These are phyloP conservation scores for Scedosporium aurantiacum DNA, from an alignment of 2,329 filamentous ascomycete genomes.

Conservation along the genomic window DNA sequence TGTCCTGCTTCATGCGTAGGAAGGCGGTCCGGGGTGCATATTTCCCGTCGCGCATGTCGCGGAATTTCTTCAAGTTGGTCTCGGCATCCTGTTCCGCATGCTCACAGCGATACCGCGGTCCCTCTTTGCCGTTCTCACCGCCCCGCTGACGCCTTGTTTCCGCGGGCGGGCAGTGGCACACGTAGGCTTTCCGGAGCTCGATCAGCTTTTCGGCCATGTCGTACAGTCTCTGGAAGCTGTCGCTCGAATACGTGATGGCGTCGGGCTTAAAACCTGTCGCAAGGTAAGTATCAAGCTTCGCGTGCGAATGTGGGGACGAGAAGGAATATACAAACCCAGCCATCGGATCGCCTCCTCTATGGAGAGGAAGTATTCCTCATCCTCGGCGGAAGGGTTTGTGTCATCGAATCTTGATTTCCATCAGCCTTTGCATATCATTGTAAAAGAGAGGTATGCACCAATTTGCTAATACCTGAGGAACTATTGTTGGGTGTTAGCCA, in stretches of 20 bases:
- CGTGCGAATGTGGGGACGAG: no score
- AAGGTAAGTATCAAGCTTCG: no score
- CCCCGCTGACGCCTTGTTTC: constrained; percentile 84
- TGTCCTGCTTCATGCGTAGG: constrained; percentile 87
- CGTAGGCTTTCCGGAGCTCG: constrained; percentile 58
- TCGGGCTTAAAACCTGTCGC: constrained; percentile 55
- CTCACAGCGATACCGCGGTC: constrained; percentile 67
- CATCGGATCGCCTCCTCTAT: constrained; percentile 81
- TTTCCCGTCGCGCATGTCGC: constrained; percentile 83
- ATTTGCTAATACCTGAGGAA: constrained; percentile 13
- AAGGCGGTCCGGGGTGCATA: constrained; percentile 78
- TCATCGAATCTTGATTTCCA: constrained; percentile 62
- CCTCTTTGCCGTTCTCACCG: constrained; percentile 55
- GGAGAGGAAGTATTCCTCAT: constrained; percentile 76
- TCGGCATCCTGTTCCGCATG: constrained; percentile 67
- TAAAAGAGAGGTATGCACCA: constrained; percentile 7
- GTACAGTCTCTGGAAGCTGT: constrained; percentile 82
- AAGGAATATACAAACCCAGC: constrained; percentile 41
- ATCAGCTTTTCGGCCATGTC: constrained; percentile 82
- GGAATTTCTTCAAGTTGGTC: constrained; percentile 71
- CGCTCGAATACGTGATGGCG: constrained; percentile 75
- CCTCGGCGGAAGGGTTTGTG: constrained; percentile 88
- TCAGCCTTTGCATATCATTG: no score
- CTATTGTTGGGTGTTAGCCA: neutral
- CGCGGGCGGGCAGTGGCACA: constrained; percentile 75